Conservation (phyloP, 768 basidiomycete genomes). For the Hirschioporus abietinus region DNA sequence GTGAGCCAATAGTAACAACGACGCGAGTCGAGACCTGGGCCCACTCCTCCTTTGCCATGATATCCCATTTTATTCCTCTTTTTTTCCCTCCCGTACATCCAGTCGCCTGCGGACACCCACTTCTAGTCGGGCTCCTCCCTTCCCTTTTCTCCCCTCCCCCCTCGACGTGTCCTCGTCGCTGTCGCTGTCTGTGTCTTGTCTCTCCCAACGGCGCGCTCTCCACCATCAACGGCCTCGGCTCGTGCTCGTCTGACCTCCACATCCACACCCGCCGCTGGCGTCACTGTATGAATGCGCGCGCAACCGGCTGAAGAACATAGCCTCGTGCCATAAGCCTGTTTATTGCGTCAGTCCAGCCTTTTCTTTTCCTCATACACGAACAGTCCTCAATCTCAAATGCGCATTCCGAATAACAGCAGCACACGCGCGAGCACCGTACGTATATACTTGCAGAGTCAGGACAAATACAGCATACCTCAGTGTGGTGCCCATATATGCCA, state of each 20-base stretch:
- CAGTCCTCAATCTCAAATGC: background rate
- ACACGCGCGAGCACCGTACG: background rate
- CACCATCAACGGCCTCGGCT: background rate
- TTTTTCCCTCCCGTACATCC: background rate
- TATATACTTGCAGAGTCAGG: background rate
- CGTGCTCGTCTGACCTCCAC: slow-evolving; percentile 12
- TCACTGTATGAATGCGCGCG: background rate
- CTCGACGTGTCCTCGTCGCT: slow-evolving; percentile 16
- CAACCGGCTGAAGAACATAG: background rate
- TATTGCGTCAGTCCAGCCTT: background rate
- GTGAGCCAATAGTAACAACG: background rate
- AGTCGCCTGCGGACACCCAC: slow-evolving; percentile 5
- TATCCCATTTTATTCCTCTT: slow-evolving; percentile 8
- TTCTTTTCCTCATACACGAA: background rate
- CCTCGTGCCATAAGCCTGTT: slow-evolving; percentile 4
- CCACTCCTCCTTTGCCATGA: slow-evolving; percentile 11
- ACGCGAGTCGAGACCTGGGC: slow-evolving; percentile 10
- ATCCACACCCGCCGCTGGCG: slow-evolving; percentile 3
- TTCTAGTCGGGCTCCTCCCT: slow-evolving; percentile 11
- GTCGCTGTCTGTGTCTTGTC: slow-evolving; percentile 18
- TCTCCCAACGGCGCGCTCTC: background rate
- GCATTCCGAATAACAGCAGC: background rate
- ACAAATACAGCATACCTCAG: background rate
- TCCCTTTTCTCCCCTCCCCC: slow-evolving; percentile 11
- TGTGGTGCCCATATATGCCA: background rate